Evolutionary conservation across 345 rosid species (phyloP), one percentile per base, ranked within the genome.

Genomic region (Bruguiera parviflora): DNA sequence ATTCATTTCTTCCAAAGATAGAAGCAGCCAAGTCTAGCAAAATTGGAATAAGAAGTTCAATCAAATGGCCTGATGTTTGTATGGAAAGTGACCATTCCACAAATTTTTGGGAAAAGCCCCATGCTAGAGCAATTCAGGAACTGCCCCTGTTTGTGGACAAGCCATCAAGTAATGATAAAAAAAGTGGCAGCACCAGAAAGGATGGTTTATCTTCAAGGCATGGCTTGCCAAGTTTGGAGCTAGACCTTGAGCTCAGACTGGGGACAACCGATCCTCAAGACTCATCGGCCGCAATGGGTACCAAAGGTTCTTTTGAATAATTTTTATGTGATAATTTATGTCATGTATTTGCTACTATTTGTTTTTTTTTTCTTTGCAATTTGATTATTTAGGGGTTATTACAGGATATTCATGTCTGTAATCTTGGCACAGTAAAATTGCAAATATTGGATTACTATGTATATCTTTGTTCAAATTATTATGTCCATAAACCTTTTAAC

Each of bases 201-300:
- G 63, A 39, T 8, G 31, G 15, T 25, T 47, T 55, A 22, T 55
- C 66, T 31, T 64, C 78, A 47, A 49, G 70, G 43, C 75, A 0
- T 58, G 39, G 39, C 24, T 27, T 15, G 70, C n/a, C 65, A n/a
- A 68, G 28, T 52, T 24, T 63, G 46, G 67, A 70, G 53, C 21
- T 84, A 55, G 90, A 86, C 64, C 84, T 86, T 32, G 90, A 86
- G 79, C 88, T 86, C 27, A 79, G 90, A 78, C 69, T 86, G 55
- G 88, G 90, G n/a, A 9, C 15, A 3, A 75, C 76, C 61, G 81
- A 81, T 58, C 85, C 78, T 37, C 67, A 61, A 10, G 76, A 79
- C 15, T 68, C 83, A 47, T 69, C 79, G 31, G 64, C 79, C 22
- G 8, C 75, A 18, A 52, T 46, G 62, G 75, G 78, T 62, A 82